Base-by-base conservation (phyloP, 2,329 filamentous ascomycete species). In the Pestalotiopsis sp. region DNA sequence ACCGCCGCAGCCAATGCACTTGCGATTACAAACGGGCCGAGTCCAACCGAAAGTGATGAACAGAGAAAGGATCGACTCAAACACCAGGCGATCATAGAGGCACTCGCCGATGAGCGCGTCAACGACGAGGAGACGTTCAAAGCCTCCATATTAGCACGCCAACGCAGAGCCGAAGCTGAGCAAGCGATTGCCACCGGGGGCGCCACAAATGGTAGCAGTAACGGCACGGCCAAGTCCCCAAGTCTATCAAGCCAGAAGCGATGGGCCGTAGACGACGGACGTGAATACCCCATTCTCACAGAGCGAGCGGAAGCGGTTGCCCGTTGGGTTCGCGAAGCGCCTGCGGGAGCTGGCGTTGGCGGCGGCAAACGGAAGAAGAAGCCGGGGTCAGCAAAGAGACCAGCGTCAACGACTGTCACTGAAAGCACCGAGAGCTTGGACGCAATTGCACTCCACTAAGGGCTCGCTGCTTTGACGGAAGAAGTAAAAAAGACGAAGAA, bases 221-320 rank as follows among this genome's bases (percentile, higher is more conserved):
- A 36, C 31, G 65, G 27, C 38, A 13, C 63, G 20, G 58, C 41
- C 11, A 52, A 57, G 25, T 70, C 76, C 2, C 73, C 76, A 63
- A 76, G 74, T 5, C 71, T 64, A 31, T 68, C 71, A 11, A 70
- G 71, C 1, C 73, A 74, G 12, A 90, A 89, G 73, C 81, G 88
- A 9, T 91, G 89, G 89, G 86, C 87, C 4, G 85, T 88, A 68
- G 90, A 92, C 66, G 88, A 91, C 69, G 87, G 86, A 0, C 89
- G 88, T 74, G 91, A 93, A 71, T 92, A 92, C 76, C 88, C 89
- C 2, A 89, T 93, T 71, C 84, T 87, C 20, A 93, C 91, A 1
- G 90, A 92, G 71, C 86, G 93, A 25, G 92, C 92, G 0, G 85
- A 89, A 62, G 87, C 88, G 20, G 88, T 95, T 68, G 87, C 90